Evolutionary conservation across 2,329 filamentous ascomycete species (phyloP), one percentile per base, ranked within the genome.

Genomic region (Apiospora saccharicola): DNA sequence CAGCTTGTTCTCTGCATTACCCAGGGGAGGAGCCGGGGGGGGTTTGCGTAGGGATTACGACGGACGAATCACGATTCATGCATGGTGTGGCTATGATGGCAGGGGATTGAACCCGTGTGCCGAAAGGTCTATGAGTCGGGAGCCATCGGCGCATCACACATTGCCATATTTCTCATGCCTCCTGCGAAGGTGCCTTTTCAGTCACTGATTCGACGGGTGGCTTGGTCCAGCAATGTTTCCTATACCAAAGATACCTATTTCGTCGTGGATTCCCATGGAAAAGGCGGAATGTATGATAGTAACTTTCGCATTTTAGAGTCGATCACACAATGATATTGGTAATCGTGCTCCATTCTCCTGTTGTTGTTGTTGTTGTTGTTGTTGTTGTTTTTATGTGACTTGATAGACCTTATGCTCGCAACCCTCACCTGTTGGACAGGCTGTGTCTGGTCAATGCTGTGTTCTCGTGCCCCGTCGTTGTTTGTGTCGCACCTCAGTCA

Each of bases 221-320:
- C 44, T 34, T 44, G 19, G 24, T n/a, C 8, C n/a, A 16, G 57
- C 57, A 47, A 44, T 70, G 34, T 70, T 41, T 70, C 49, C 49
- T n/a, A 19, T 4, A 22, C 26, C 47, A 26, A 26, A 24, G 44
- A 61, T 22, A 34, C 37, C 30, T 34, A 26, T 70, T 24, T 16
- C 53, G 47, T 47, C 51, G 51, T 41, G 53, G 41, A 24, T 43
- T 26, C 41, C 70, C 53, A 71, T 34, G 46, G 43, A 71, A 61
- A 71, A 71, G 61, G 64, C 70, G 70, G 68, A 41, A 24, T 71
- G 70, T 71, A 71, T 71, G 46, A 71, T 71, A 71, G 64, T 44
- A 70, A 41, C 46, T 49, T 70, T 41, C 34, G 34, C 34, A 64
- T 34, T 8, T 64, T 64, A 64, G 57, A 64, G 57, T 64, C 57